Percentiles rank a stretch among this genome's conserved stretches.
Evolutionary conservation across 2,329 filamentous ascomycete species (phyloP).

Genomic region (Fusarium pseudograminearum): DNA sequence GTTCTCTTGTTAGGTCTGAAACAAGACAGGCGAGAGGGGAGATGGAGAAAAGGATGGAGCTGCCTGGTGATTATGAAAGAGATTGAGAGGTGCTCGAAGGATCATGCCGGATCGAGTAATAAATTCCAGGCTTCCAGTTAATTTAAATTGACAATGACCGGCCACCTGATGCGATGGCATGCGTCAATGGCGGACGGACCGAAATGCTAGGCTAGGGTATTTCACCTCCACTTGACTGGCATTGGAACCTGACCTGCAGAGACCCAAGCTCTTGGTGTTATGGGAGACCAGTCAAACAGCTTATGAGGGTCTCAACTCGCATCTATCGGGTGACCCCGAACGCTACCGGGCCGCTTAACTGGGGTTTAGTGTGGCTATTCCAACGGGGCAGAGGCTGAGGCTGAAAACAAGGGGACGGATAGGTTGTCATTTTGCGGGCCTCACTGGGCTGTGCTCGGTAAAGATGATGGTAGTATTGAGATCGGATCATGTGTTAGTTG

Average conservation of each 20-base stretch:
- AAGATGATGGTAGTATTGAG: slow-evolving; percentile 6
- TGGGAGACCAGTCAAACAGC: slow-evolving; percentile 34
- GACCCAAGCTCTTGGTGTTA: slow-evolving; percentile 23
- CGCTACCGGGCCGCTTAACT: slow-evolving; percentile 41
- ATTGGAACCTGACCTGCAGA: slow-evolving; percentile 45
- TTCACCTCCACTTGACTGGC: slow-evolving; percentile 3
- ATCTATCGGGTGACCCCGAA: slow-evolving; percentile 41
- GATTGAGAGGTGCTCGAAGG: slow-evolving; percentile 18
- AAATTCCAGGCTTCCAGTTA: not conserved
- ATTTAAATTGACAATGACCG: slow-evolving; percentile 22
- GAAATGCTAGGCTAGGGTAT: slow-evolving; percentile 5
- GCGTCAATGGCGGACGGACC: slow-evolving; percentile 37
- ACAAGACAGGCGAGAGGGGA: not conserved
- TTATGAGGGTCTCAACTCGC: slow-evolving; percentile 19
- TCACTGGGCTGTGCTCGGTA: slow-evolving; percentile 11
- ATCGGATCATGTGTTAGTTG: slow-evolving; percentile 7
- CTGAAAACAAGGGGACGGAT: slow-evolving; percentile 26
- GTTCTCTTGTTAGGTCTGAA: not conserved
- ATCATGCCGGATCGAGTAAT: slow-evolving; percentile 25
- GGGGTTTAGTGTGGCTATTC: slow-evolving; percentile 31
- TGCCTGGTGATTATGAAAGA: not conserved
- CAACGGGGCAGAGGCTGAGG: slow-evolving; percentile 33
- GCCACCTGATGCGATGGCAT: slow-evolving; percentile 11
- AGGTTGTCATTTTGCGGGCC: slow-evolving; percentile 23
- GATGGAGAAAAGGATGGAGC: not conserved